phyloP scores from a whole-genome alignment of 2,329 filamentous ascomycete species.

The Colletotrichum sp. region DNA sequence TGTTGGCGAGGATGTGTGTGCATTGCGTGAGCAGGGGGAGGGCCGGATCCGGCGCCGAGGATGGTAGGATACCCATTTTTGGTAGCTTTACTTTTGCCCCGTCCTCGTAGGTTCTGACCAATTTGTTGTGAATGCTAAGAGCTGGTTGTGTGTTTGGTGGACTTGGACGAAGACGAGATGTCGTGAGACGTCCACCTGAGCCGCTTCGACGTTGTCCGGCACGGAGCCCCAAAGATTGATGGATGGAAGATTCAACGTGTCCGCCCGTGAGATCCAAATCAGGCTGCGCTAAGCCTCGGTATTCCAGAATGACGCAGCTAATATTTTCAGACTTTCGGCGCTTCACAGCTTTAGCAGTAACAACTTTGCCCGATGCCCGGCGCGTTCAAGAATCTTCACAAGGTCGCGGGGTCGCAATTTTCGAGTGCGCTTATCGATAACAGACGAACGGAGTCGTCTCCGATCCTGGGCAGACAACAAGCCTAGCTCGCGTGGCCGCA shows the following conservation, averaged over 20 bases:
- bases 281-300: neutral
- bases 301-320: too few relatives aligned
- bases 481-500: neutral
- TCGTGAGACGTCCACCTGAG: neutral
- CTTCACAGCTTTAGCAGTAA: neutral
- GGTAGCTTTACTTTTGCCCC: too few relatives aligned
- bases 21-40: conserved; percentile 6
- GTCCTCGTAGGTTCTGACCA: neutral
- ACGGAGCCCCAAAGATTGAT: neutral
- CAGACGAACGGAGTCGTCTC: neutral
- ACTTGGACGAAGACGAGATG: neutral
- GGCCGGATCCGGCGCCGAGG: neutral
- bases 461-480: neutral
- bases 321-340: neutral
- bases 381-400: neutral
- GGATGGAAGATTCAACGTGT: neutral
- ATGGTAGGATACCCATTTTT: neutral
- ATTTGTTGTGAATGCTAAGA: neutral
- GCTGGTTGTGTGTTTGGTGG: neutral
- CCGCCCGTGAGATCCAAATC: neutral
- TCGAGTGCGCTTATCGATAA: neutral
- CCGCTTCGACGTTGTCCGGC: neutral
- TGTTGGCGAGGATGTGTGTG: conserved; percentile 6
- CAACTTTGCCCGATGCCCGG: neutral
- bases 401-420: neutral